phyloP scores from a whole-genome alignment of 2,329 filamentous ascomycete species.

The Nemania sp. region DNA sequence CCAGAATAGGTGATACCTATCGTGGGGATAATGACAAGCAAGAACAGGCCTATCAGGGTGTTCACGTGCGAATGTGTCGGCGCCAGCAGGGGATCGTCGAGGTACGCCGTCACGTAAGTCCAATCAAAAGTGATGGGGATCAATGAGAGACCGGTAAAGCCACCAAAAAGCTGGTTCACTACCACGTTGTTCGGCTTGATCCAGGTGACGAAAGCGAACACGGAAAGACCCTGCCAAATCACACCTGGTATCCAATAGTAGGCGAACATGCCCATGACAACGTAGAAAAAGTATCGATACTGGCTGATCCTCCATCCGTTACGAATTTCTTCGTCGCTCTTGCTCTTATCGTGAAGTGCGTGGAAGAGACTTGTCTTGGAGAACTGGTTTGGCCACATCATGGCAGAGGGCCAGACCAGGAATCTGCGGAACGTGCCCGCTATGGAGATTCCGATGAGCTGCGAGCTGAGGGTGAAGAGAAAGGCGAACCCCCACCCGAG shows the following conservation, averaged over 20 bases:
- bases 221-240: slow-evolving; percentile 53
- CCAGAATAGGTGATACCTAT: slow-evolving; percentile 54
- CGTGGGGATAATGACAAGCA: slow-evolving; percentile 49
- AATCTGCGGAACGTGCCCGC: slow-evolving; percentile 56
- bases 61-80: slow-evolving; percentile 48
- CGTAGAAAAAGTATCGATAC: slow-evolving; percentile 52
- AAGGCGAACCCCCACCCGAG: slow-evolving; percentile 55
- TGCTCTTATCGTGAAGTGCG: slow-evolving; percentile 48
- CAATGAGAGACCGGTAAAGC: slow-evolving; percentile 46
- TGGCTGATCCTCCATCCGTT: slow-evolving; percentile 52
- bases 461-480: slow-evolving; percentile 53
- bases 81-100: slow-evolving; percentile 42
- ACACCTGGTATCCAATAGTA: slow-evolving; percentile 61
- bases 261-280: slow-evolving; percentile 48
- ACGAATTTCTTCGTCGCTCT: slow-evolving; percentile 45
- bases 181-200: slow-evolving; percentile 52
- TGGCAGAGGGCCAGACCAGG: slow-evolving; percentile 53
- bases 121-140: slow-evolving; percentile 53
- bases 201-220: slow-evolving; percentile 54
- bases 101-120: slow-evolving; percentile 45
- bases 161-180: slow-evolving; percentile 57
- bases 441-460: slow-evolving; percentile 58
- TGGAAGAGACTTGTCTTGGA: slow-evolving; percentile 54
- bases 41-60: slow-evolving; percentile 47
- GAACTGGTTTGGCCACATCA: slow-evolving; percentile 54